Conservation (phyloP, 164 flowering plant species). For the Aristolochia fimbriata region DNA sequence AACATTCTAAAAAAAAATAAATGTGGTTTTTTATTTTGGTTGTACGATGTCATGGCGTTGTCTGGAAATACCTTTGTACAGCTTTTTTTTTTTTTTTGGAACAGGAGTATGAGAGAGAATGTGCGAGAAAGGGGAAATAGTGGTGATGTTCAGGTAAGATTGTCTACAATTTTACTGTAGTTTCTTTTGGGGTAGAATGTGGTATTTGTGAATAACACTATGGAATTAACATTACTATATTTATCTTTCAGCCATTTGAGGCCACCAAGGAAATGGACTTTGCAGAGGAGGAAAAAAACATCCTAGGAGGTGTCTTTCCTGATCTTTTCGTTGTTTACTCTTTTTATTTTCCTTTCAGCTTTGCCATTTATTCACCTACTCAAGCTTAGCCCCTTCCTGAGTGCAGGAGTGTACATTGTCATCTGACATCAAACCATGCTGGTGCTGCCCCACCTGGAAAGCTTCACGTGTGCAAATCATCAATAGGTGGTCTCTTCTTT, state of each 20-base stretch:
- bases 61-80: too few species aligned
- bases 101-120: conserved; percentile 92
- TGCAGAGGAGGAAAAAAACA: conserved; percentile 86
- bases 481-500: conserved; percentile 51
- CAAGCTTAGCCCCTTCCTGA: conserved; percentile 5
- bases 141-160: conserved; percentile 99
- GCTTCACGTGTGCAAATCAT: conserved; percentile 93
- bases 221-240: too few species aligned
- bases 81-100: neutral
- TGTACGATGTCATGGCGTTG: too few species aligned
- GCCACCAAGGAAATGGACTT: conserved; percentile 63
- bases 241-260: conserved; percentile 73
- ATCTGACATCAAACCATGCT: conserved; percentile 84
- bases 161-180: neutral
- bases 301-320: conserved; percentile 37
- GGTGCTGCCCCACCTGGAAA: conserved; percentile 99
- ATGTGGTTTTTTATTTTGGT: too few species aligned
- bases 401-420: conserved; percentile 96
- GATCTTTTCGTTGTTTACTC: neutral
- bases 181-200: too few species aligned
- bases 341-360: neutral
- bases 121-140: conserved; percentile 81
- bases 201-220: too few species aligned
- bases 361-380: neutral
- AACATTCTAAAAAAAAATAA: too few species aligned